Evolutionary conservation across 164 flowering plant genomes (phyloP).

Genomic region (Buxus sempervirens): DNA sequence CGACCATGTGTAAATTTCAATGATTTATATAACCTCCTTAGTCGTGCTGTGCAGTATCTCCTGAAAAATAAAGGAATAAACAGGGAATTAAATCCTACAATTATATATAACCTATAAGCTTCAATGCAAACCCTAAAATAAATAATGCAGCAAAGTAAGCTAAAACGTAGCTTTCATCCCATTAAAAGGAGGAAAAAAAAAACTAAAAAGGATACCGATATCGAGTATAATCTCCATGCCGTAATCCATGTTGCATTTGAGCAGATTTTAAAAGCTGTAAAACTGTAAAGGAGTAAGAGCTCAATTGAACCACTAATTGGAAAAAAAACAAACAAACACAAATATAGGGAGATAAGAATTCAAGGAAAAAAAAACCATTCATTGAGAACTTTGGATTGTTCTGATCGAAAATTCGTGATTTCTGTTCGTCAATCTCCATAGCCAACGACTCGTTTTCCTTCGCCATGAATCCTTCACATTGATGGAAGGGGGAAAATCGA

Average conservation of each 20-base stretch:
- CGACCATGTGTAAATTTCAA: constrained; percentile 97
- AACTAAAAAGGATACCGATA: constrained; percentile 42
- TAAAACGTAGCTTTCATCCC: background rate
- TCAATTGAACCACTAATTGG: background rate
- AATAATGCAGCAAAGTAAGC: background rate
- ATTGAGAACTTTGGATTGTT: constrained; percentile 56
- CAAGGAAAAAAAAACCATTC: constrained; percentile 38
- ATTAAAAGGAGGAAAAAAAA: background rate
- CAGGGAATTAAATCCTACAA: background rate
- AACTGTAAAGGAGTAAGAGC: constrained; percentile 30
- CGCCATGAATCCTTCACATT: constrained; percentile 25
- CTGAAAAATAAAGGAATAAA: constrained; percentile 29
- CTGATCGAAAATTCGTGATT: constrained; percentile 33
- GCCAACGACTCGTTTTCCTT: constrained; percentile 33
- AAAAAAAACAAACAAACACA: background rate
- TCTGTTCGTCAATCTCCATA: constrained; percentile 59
- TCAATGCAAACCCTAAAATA: background rate
- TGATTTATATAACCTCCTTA: constrained; percentile 87
- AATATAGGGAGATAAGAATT: background rate
- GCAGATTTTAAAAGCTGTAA: constrained; percentile 78
- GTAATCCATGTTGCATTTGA: constrained; percentile 85
- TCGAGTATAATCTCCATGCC: constrained; percentile 76
- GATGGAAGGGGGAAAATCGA: background rate
- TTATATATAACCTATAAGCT: background rate
- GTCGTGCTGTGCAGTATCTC: constrained; percentile 93